phyloP scores from a whole-genome alignment of 1,284 basidiomycete species.

The Papiliotrema terrestris region DNA sequence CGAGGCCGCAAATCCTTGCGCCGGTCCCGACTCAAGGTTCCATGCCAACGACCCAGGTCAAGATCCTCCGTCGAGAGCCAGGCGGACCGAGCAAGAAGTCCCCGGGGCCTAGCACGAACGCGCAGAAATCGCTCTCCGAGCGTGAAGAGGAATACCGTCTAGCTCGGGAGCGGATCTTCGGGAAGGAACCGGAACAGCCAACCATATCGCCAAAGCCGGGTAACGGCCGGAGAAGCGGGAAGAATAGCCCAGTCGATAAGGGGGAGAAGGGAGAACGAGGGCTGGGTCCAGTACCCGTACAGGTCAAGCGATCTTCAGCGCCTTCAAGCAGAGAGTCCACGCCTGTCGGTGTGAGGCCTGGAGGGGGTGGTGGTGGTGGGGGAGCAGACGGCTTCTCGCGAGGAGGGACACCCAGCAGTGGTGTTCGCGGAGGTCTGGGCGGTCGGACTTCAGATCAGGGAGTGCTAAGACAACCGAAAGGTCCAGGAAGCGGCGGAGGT shows the following conservation, averaged over 20 bases:
- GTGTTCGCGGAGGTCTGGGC: not conserved
- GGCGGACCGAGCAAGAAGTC: not conserved
- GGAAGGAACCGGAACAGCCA: conserved; percentile 2
- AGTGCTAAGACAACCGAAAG: conserved; percentile 13
- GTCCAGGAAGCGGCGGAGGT: conserved; percentile 8
- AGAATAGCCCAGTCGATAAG: not conserved
- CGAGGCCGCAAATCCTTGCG: not conserved
- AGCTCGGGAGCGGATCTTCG: conserved; percentile 35
- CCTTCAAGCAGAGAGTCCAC: not conserved
- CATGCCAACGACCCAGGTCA: not conserved
- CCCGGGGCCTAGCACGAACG: not conserved
- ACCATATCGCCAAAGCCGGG: not conserved
- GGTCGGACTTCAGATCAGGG: not conserved
- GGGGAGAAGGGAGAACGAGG: not conserved
- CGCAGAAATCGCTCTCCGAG: conserved; percentile 23
- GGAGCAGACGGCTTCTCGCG: not conserved
- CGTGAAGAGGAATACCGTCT: conserved; percentile 30
- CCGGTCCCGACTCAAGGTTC: not conserved
- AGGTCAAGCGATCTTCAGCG: not conserved
- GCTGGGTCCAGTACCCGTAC: not conserved
- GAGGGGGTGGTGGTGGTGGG: not conserved
- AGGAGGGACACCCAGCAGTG: not conserved
- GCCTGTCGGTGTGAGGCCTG: not conserved
- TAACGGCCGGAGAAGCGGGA: not conserved
- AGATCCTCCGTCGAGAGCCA: conserved; percentile 2